These are phyloP conservation scores for Fusarium nurragi DNA, from an alignment of 2,329 filamentous ascomycete species.

Conservation along the genomic window DNA sequence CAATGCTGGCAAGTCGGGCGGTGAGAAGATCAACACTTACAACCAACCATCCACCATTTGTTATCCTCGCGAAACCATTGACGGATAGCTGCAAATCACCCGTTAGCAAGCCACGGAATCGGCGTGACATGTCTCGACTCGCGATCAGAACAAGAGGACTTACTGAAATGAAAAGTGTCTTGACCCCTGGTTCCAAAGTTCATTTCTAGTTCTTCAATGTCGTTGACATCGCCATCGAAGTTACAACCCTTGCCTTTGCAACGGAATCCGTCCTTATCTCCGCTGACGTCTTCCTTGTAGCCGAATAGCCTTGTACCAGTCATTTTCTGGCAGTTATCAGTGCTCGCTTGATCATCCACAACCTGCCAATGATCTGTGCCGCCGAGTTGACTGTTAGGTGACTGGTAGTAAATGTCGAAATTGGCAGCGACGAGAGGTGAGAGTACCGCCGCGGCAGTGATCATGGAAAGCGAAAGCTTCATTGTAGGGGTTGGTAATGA, in stretches of 20 bases:
- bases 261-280: not conserved
- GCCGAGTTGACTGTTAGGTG: not conserved
- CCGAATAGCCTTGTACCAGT: not conserved
- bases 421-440: not conserved
- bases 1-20: not conserved
- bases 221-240: not conserved
- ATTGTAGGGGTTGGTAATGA: not conserved
- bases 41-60: not conserved
- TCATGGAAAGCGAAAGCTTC: not conserved
- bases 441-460: not conserved
- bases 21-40: not conserved
- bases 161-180: not conserved
- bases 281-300: not conserved
- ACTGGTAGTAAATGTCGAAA: not conserved
- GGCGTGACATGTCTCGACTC: too few relatives aligned
- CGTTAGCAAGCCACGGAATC: too few relatives aligned
- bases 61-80: not conserved
- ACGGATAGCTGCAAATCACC: not conserved
- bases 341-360: not conserved
- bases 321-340: not conserved
- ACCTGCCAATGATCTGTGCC: not conserved
- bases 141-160: too few relatives aligned
- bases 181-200: not conserved
- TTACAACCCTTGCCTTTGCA: not conserved
- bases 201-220: not conserved